These are phyloP conservation scores for Apodospora peruviana DNA, from an alignment of 495 filamentous ascomycete species.

Conservation along the genomic window DNA sequence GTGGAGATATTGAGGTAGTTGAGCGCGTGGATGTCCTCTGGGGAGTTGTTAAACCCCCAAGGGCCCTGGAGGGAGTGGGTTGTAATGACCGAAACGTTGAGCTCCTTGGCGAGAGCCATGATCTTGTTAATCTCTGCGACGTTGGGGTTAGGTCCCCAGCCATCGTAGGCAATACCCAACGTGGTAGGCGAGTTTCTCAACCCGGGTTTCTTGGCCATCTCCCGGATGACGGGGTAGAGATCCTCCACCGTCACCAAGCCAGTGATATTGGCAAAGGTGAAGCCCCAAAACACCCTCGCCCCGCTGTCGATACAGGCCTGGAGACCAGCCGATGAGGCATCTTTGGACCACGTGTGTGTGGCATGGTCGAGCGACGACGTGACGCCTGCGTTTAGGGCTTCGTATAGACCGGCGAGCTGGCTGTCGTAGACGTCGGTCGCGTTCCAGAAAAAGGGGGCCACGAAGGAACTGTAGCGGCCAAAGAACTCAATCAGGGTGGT, in stretches of 20 bases:
- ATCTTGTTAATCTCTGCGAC: conserved; percentile 23
- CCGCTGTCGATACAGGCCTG: conserved; percentile 35
- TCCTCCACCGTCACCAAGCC: conserved; percentile 16
- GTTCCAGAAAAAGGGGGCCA: conserved; percentile 10
- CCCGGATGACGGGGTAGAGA: conserved; percentile 25
- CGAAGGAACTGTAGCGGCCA: conserved; percentile 16
- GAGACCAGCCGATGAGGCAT: conserved; percentile 26
- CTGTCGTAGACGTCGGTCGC: conserved; percentile 34
- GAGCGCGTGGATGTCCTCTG: conserved; percentile 23
- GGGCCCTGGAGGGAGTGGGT: conserved; percentile 28
- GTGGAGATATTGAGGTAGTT: conserved; percentile 26
- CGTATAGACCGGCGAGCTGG: conserved; percentile 35
- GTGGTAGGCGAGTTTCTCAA: conserved; percentile 13
- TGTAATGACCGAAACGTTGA: conserved; percentile 29
- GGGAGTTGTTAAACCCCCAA: conserved; percentile 27
- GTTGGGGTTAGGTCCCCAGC: conserved; percentile 16
- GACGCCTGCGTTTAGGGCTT: conserved; percentile 33
- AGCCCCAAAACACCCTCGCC: conserved; percentile 34
- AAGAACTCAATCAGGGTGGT: conserved; percentile 28
- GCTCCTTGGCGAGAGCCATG: conserved; percentile 13
- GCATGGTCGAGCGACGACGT: conserved; percentile 29
- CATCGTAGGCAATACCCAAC: conserved; percentile 36
- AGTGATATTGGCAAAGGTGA: conserved; percentile 18
- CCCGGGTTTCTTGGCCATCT: conserved; percentile 12
- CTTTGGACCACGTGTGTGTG: conserved; percentile 22